phyloP scores from a whole-genome alignment of 225 moss, liverwort and hornwort species.

The Pseudisothecium myosuroides region DNA sequence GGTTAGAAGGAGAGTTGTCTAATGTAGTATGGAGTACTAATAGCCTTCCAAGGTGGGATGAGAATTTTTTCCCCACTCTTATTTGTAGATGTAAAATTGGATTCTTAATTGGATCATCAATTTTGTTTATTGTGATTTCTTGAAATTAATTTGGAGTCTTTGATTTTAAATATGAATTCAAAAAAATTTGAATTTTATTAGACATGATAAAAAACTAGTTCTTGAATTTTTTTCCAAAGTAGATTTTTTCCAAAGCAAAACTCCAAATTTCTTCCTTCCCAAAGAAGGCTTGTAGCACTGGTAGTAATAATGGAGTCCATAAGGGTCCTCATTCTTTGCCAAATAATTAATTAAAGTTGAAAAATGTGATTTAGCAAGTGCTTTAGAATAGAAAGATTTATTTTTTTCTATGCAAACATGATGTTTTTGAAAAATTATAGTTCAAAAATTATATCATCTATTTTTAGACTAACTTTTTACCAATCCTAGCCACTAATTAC shows the following conservation, averaged over 20 bases:
- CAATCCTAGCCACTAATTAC: fast-evolving
- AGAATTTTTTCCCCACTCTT: not conserved
- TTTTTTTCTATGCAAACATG: not conserved
- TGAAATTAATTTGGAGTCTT: fast-evolving
- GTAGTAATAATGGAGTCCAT: not conserved
- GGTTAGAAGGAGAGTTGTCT: too few species aligned
- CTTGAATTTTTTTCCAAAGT: not conserved
- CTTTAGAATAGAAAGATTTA: not conserved
- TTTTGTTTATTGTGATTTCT: fast-evolving
- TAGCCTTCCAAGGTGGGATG: fast-evolving
- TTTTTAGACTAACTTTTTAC: not conserved
- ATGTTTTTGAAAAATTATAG: not conserved
- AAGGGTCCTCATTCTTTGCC: fast-evolving
- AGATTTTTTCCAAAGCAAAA: not conserved
- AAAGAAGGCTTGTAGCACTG: not conserved
- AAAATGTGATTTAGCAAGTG: not conserved
- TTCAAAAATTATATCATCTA: fast-evolving
- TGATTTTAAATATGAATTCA: not conserved
- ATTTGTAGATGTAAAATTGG: fast-evolving
- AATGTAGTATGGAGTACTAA: too few species aligned
- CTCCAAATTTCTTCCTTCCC: fast-evolving
- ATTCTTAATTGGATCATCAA: too few species aligned
- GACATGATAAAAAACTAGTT: too few species aligned
- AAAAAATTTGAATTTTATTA: too few species aligned
- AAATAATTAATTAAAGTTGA: not conserved